A percentile compares a stretch with the other conserved stretches of the same genome.
These are phyloP conservation scores for Cladophialophora carrionii DNA, from an alignment of 2,329 filamentous ascomycete species.

Conservation along the genomic window DNA sequence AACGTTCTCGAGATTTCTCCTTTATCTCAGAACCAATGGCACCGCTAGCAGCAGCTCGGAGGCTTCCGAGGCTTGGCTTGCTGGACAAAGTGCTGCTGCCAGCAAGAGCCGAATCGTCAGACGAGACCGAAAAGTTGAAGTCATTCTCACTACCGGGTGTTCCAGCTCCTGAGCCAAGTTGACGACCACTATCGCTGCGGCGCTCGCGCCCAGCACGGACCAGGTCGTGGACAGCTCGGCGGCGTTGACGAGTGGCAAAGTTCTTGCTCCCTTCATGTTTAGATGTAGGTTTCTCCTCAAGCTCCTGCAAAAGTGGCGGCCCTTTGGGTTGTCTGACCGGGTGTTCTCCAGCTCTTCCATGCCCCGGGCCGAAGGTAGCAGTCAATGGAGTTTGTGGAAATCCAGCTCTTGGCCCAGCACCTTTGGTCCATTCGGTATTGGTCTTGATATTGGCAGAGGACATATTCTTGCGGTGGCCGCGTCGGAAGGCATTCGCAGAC, in stretches of 20 bases:
- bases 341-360: slow-evolving; percentile 91
- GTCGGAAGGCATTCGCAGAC: slow-evolving; percentile 88
- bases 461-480: slow-evolving; percentile 86
- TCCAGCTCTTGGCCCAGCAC: slow-evolving; percentile 72
- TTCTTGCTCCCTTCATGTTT: slow-evolving; percentile 97
- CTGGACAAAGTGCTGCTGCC: slow-evolving; percentile 82
- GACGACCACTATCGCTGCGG: slow-evolving; percentile 65
- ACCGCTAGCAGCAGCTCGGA: slow-evolving; percentile 76
- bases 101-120: slow-evolving; percentile 71
- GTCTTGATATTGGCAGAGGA: slow-evolving; percentile 64
- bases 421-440: slow-evolving; percentile 58
- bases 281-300: slow-evolving; percentile 83
- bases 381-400: slow-evolving; percentile 80
- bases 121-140: slow-evolving; percentile 67
- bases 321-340: slow-evolving; percentile 90
- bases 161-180: slow-evolving; percentile 70
- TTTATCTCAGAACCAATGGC: slow-evolving; percentile 88
- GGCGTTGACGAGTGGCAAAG: slow-evolving; percentile 88
- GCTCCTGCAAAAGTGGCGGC: slow-evolving; percentile 87
- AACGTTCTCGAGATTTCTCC: slow-evolving; percentile 67
- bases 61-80: slow-evolving; percentile 72
- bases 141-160: slow-evolving; percentile 86
- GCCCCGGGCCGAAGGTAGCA: slow-evolving; percentile 88
- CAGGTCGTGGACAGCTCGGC: slow-evolving; percentile 87
- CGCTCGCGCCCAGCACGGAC: slow-evolving; percentile 87